Evolutionary conservation across 306 rosid genomes (phyloP).

Genomic region (Phaseolus lunatus): DNA sequence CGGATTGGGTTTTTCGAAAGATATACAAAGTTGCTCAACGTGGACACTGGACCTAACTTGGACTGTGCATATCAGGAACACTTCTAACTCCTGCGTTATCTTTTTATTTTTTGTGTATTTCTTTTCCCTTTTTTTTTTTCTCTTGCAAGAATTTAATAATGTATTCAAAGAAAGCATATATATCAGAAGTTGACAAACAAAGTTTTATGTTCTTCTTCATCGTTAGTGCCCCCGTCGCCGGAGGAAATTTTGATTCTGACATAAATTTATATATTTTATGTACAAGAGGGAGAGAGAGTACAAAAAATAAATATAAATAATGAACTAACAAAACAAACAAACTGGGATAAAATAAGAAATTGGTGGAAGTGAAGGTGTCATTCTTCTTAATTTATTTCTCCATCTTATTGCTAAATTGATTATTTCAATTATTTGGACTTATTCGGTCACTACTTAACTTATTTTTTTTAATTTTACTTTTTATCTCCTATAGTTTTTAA

Average conservation of each 20-base stretch:
- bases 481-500: neutral
- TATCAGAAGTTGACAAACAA: constrained; percentile 13
- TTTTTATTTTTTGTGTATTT: neutral
- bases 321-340: neutral
- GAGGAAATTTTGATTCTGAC: neutral
- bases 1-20: constrained; percentile 75
- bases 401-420: neutral
- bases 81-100: constrained; percentile 29
- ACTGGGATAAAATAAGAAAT: neutral
- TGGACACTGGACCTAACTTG: constrained; percentile 69
- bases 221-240: neutral
- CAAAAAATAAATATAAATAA: neutral
- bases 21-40: constrained; percentile 62
- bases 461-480: neutral
- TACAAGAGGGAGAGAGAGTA: neutral
- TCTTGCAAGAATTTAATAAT: neutral
- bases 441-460: neutral
- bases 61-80: constrained; percentile 75
- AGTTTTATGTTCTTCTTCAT: constrained; percentile 1
- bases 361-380: constrained; percentile 21
- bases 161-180: neutral
- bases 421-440: neutral
- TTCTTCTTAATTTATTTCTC: constrained; percentile 10
- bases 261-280: too few species aligned
- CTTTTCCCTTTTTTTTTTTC: neutral